phyloP scores from a whole-genome alignment of 176 grass and related monocot species.

The Zizania latifolia region DNA sequence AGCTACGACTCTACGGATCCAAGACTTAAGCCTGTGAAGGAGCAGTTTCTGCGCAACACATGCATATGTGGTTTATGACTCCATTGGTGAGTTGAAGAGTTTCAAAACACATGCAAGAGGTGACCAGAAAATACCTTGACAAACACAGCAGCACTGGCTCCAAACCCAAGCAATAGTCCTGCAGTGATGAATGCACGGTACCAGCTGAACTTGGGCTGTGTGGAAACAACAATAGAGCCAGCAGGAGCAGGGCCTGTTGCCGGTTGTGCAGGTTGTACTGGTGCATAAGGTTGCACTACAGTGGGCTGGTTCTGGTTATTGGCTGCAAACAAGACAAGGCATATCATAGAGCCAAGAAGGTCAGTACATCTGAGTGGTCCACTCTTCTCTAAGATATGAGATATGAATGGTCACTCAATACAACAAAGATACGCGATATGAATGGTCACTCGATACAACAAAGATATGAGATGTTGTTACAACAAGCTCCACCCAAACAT shows the following conservation, averaged over 20 bases:
- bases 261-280: conserved; percentile 21
- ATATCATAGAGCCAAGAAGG: background rate
- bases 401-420: no score
- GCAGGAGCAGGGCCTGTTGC: conserved; percentile 12
- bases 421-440: no score
- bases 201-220: conserved; percentile 46
- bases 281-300: conserved; percentile 11
- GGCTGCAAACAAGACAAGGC: conserved; percentile 21
- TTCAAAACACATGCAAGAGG: background rate
- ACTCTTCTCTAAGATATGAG: no score
- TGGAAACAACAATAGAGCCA: conserved; percentile 14
- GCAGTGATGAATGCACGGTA: conserved; percentile 63
- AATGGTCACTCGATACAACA: background rate
- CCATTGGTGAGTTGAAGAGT: background rate
- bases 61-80: background rate
- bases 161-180: conserved; percentile 66
- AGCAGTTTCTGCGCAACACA: conserved; percentile 57
- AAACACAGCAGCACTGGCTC: conserved; percentile 58
- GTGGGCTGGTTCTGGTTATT: conserved; percentile 4
- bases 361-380: no score
- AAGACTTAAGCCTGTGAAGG: conserved; percentile 72
- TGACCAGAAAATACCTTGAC: conserved; percentile 51
- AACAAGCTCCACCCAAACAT: no score
- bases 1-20: conserved; percentile 64
- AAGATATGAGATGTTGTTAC: no score